Base-by-base conservation (phyloP, 495 filamentous ascomycete genomes). In the Hypoxylon perforatum region DNA sequence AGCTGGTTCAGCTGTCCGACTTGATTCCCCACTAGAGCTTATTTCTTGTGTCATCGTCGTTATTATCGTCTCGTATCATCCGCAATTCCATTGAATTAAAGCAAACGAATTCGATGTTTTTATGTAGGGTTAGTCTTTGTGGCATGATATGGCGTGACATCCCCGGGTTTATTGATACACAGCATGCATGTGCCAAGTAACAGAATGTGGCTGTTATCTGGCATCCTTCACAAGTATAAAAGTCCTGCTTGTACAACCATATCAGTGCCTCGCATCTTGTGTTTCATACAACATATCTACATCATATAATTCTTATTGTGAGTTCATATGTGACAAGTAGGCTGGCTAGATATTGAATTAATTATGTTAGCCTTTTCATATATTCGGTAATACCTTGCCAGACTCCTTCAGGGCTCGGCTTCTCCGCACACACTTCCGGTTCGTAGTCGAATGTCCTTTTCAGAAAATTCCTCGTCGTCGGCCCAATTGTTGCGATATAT, bases 401-500 rank as follows among this genome's bases (percentile, higher is more conserved):
- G n/a, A 98, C 75, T 8, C 93, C 93, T 71, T 96, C 90, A 3
- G 93, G 90, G 76, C 86, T 96, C 10, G 95, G 95, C 70, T 80
- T 90, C 70, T 81, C 84, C 15, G 95, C 91, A 75, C 90, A 94
- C 35, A 93, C 92, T 80, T 98, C 89, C 15, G 93, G 86, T 69
- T 88, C 82, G 67, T 90, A 88, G 8, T 80, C 88, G 76, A 92
- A 93, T 48, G 82, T 81, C 19, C 79, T 78, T 6, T 80, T 70
- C 46, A 99, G 76, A 78, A 91, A 86, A 73, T 91, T 90, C 54
- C 90, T 81, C 28, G 96, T 99, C 51, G 96, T 99, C 14, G 96
- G 94, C 21, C 95, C 95, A 76, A 99, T 99, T 2, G 92, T 94
- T 11, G 90, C 92, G 61, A 97, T 79, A 69, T 82, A 89, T 14